phyloP scores from a whole-genome alignment of 2,329 filamentous ascomycete species.

The Microdochium bolleyi region DNA sequence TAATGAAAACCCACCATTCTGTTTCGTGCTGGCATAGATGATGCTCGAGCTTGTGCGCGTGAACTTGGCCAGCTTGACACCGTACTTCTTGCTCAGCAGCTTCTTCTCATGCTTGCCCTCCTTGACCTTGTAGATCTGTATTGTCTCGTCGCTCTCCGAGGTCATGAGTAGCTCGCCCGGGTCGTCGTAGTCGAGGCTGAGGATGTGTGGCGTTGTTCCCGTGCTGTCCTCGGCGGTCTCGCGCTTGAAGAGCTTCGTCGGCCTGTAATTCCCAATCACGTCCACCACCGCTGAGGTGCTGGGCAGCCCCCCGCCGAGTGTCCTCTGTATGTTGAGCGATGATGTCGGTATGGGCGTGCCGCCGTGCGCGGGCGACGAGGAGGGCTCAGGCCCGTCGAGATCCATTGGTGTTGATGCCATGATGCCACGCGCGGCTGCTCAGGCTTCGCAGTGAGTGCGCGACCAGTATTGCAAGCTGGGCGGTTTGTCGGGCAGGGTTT shows the following conservation, averaged over 20 bases:
- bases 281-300: constrained; percentile 65
- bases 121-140: constrained; percentile 90
- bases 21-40: constrained; percentile 91
- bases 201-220: constrained; percentile 54
- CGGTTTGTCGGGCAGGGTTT: no score
- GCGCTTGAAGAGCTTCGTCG: constrained; percentile 63
- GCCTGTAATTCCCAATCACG: constrained; percentile 68
- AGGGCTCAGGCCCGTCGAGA: constrained; percentile 33
- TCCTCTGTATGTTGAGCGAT: constrained; percentile 42
- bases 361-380: constrained; percentile 29
- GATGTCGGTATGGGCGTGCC: constrained; percentile 19
- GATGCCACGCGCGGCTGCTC: not conserved
- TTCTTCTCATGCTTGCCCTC: constrained; percentile 86
- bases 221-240: constrained; percentile 43
- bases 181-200: constrained; percentile 95
- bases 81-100: constrained; percentile 92
- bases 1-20: constrained; percentile 55
- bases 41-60: constrained; percentile 88
- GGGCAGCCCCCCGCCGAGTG: constrained; percentile 29
- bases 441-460: not conserved
- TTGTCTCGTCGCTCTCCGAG: constrained; percentile 86
- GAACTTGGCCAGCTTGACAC: constrained; percentile 87
- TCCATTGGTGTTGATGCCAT: constrained; percentile 53
- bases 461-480: no score
- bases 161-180: constrained; percentile 88